Percentiles rank a stretch among this genome's conserved stretches.
Evolutionary conservation across 176 grass and related monocot genomes (phyloP).

Genomic region (Ampelocalamus luodianensis): DNA sequence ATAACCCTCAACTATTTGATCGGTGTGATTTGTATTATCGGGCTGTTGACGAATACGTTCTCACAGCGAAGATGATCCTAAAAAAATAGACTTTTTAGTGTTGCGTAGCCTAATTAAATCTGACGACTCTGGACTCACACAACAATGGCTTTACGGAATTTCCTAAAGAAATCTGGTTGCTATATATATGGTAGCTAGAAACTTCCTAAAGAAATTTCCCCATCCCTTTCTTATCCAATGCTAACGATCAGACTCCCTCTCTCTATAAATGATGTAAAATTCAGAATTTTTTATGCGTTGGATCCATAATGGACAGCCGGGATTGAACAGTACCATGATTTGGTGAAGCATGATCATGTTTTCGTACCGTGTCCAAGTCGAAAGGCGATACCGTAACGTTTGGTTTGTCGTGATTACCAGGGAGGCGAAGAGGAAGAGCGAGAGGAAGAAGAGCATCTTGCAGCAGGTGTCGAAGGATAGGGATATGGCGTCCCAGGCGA

Average conservation of each 20-base stretch:
- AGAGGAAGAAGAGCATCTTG: constrained; percentile 97
- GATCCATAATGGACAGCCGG: not conserved
- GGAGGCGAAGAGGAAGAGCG: constrained; percentile 86
- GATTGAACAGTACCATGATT: not conserved
- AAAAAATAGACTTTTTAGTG: not conserved
- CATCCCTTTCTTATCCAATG: too few relatives aligned
- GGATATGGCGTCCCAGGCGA: constrained; percentile 71
- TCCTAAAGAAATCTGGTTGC: not conserved
- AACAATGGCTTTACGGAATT: not conserved
- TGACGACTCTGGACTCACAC: not conserved
- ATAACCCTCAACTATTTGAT: not conserved
- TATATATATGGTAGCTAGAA: not conserved
- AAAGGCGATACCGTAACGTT: not conserved
- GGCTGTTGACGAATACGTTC: not conserved
- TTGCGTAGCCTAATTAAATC: too few relatives aligned
- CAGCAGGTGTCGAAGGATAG: constrained; percentile 68
- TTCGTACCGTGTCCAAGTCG: not conserved
- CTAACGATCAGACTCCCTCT: not conserved
- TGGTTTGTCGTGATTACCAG: constrained; percentile 51
- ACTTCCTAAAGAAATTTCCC: too few relatives aligned
- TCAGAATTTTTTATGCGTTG: not conserved
- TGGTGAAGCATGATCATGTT: not conserved
- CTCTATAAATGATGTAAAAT: not conserved
- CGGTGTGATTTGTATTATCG: not conserved
- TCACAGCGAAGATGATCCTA: too few relatives aligned